These are phyloP conservation scores for Mortierella sp. DNA, from an alignment of 371 early-diverging fungal species.

Conservation along the genomic window DNA sequence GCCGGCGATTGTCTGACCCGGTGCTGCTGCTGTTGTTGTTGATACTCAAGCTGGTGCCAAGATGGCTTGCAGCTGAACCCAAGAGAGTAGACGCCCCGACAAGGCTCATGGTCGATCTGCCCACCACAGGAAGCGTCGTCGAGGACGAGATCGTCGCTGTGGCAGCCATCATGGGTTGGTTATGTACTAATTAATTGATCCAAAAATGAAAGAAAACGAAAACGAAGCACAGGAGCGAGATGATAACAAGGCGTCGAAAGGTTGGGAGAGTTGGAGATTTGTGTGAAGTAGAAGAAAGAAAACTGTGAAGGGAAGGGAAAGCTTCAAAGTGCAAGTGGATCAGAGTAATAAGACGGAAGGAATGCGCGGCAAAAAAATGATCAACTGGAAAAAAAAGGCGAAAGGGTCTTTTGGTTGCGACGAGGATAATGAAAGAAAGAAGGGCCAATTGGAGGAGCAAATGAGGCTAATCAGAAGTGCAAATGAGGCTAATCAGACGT, in stretches of 20 bases:
- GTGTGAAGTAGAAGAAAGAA: neutral
- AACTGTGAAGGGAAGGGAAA: neutral
- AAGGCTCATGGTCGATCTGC: slow-evolving; percentile 56
- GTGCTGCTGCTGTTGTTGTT: neutral
- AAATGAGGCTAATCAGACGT: neutral
- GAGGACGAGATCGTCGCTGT: slow-evolving; percentile 59
- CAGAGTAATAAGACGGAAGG: neutral
- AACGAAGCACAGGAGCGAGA: slow-evolving; percentile 1
- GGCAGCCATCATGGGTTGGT: slow-evolving; percentile 47
- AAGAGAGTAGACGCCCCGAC: slow-evolving; percentile 33
- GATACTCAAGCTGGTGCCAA: slow-evolving; percentile 4
- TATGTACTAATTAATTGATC: neutral
- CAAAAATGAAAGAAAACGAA: neutral
- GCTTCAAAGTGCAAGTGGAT: neutral
- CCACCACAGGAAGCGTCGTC: slow-evolving; percentile 52
- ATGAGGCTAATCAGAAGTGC: slow-evolving; percentile 1
- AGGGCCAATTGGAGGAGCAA: slow-evolving; percentile 6
- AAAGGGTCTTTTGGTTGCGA: slow-evolving; percentile 13
- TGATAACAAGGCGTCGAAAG: slow-evolving; percentile 12
- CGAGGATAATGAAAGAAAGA: neutral
- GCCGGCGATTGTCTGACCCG: slow-evolving; percentile 7
- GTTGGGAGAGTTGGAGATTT: slow-evolving; percentile 2
- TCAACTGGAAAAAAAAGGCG: neutral
- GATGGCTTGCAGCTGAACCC: slow-evolving; percentile 7
- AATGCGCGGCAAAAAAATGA: slow-evolving; percentile 4